Evolutionary conservation across 129 eudicot species (phyloP).

Genomic region (Escallonia rubra): DNA sequence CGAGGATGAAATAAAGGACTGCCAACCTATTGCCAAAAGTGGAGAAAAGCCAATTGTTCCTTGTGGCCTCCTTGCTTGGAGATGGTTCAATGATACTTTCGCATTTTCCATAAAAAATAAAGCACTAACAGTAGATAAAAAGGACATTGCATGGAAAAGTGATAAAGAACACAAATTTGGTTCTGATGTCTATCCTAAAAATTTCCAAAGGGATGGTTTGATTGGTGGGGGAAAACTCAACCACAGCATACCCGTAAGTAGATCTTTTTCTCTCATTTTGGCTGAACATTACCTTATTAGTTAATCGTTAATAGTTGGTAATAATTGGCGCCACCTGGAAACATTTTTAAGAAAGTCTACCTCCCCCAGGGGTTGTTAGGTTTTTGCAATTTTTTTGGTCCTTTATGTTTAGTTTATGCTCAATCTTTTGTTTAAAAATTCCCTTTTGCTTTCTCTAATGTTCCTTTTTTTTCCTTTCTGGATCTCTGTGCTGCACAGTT

Average conservation of each 20-base stretch:
- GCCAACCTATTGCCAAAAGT: slow-evolving; percentile 50
- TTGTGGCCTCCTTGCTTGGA: slow-evolving; percentile 94
- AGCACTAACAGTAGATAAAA: slow-evolving; percentile 47
- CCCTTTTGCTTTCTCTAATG: not conserved
- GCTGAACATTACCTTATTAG: not conserved
- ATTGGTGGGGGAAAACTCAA: slow-evolving; percentile 74
- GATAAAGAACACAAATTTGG: slow-evolving; percentile 68
- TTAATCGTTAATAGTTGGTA: no score
- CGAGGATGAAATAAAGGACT: slow-evolving; percentile 25
- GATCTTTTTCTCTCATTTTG: not conserved
- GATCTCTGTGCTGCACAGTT: slow-evolving; percentile 31
- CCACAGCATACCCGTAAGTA: slow-evolving; percentile 52
- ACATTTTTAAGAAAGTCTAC: no score
- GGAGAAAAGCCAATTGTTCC: slow-evolving; percentile 36
- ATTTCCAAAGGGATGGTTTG: slow-evolving; percentile 45
- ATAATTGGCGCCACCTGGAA: no score
- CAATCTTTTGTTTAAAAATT: no score
- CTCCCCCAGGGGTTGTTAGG: no score
- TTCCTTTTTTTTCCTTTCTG: not conserved
- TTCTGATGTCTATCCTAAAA: slow-evolving; percentile 60
- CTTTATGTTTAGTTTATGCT: no score
- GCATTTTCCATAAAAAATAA: slow-evolving; percentile 21
- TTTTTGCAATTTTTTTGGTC: no score
- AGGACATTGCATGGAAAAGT: slow-evolving; percentile 76
- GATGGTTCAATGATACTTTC: slow-evolving; percentile 84